These are phyloP conservation scores for Saccharum officinarum DNA, from an alignment of 176 grass and related monocot genomes.

Conservation along the genomic window DNA sequence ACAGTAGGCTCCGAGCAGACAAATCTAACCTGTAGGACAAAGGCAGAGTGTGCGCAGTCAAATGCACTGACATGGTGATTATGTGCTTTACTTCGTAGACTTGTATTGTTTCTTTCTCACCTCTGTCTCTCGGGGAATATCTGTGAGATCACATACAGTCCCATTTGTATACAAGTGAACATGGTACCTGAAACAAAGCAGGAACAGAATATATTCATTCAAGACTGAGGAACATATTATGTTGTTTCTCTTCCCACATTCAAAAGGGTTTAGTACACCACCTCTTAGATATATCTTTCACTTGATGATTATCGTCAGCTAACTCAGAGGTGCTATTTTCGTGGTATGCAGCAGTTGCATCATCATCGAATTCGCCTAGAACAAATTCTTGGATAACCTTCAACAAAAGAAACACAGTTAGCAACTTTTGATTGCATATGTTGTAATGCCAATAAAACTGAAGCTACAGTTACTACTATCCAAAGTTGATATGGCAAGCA, in stretches of 20 bases:
- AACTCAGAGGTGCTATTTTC: constrained; percentile 60
- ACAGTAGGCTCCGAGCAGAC: constrained; percentile 70
- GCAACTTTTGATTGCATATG: neutral
- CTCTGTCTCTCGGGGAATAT: constrained; percentile 76
- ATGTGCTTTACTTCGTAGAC: neutral
- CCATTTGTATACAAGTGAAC: constrained; percentile 89
- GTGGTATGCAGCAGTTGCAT: constrained; percentile 68
- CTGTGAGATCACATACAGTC: constrained; percentile 86
- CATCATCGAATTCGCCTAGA: constrained; percentile 71
- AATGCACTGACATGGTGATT: neutral
- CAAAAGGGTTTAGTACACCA: constrained; percentile 8
- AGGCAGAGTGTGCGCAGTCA: neutral
- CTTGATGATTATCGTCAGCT: constrained; percentile 40
- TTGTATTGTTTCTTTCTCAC: constrained; percentile 22
- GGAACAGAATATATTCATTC: neutral
- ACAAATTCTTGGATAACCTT: constrained; percentile 95
- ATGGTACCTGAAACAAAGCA: constrained; percentile 74
- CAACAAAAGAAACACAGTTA: constrained; percentile 11
- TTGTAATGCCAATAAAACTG: neutral
- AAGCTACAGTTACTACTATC: neutral
- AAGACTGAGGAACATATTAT: neutral
- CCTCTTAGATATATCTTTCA: constrained; percentile 83
- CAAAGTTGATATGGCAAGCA: neutral
- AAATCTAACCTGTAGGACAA: constrained; percentile 75
- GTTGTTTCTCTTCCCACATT: neutral